These are phyloP conservation scores for Cytauxzoon felis DNA, from an alignment of 169 alveolate species.

Conservation along the genomic window DNA sequence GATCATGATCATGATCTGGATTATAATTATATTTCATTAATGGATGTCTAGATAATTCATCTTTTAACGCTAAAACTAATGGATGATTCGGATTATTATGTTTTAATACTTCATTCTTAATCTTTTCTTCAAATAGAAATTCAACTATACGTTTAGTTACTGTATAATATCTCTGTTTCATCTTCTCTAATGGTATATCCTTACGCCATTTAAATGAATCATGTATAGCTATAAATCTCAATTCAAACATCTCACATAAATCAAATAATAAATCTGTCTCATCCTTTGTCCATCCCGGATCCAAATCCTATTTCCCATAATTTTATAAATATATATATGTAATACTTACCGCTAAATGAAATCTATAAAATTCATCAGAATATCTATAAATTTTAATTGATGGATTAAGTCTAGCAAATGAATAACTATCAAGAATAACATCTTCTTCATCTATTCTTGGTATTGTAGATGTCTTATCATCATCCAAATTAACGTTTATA, in stretches of 20 bases:
- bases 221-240: constrained; percentile 74
- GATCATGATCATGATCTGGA: constrained; percentile 76
- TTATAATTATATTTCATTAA: constrained; percentile 74
- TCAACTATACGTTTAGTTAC: constrained; percentile 79
- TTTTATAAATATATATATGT: neutral
- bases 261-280: constrained; percentile 79
- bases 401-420: constrained; percentile 70
- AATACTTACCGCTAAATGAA: constrained; percentile 33
- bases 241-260: constrained; percentile 80
- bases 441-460: constrained; percentile 50
- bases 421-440: constrained; percentile 39
- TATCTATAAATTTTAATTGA: constrained; percentile 67
- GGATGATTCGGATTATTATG: constrained; percentile 72
- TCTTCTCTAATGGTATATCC: constrained; percentile 75
- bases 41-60: constrained; percentile 78
- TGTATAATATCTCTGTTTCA: constrained; percentile 78
- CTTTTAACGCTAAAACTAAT: constrained; percentile 69
- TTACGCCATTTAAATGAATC: constrained; percentile 72
- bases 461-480: constrained; percentile 32
- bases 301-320: constrained; percentile 31
- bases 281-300: constrained; percentile 78
- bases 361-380: constrained; percentile 70
- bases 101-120: constrained; percentile 73
- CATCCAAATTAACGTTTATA: constrained; percentile 23
- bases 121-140: constrained; percentile 72